phyloP scores from a whole-genome alignment of 2,329 filamentous ascomycete genomes.

The Aspergillus sclerotialis region DNA sequence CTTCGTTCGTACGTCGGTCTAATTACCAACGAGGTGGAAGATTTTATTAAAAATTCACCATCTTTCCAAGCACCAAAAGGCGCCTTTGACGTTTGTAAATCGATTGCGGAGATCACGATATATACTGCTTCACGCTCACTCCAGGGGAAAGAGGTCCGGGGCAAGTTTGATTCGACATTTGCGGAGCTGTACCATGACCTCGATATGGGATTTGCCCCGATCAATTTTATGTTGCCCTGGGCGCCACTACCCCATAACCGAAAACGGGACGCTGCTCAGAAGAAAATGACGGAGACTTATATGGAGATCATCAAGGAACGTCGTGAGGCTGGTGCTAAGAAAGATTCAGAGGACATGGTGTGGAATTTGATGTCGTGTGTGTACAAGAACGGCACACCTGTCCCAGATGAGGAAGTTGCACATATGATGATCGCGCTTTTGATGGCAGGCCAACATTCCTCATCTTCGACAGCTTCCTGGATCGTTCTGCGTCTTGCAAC shows the following conservation, averaged over 20 bases:
- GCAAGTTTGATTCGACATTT: conserved; percentile 71
- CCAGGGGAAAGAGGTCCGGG: conserved; percentile 76
- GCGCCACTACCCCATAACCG: conserved; percentile 83
- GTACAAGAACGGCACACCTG: conserved; percentile 72
- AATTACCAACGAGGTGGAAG: conserved; percentile 66
- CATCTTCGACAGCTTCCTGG: conserved; percentile 77
- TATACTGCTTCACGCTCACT: conserved; percentile 82
- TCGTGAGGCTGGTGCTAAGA: conserved; percentile 46
- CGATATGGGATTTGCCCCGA: conserved; percentile 80
- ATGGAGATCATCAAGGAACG: conserved; percentile 73
- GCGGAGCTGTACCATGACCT: conserved; percentile 80
- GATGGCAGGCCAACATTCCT: conserved; percentile 88
- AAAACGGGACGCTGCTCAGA: conserved; percentile 70
- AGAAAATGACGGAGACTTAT: conserved; percentile 74
- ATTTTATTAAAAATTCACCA: conserved; percentile 63
- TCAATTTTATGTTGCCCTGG: conserved; percentile 90
- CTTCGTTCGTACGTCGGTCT: conserved; percentile 67
- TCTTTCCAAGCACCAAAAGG: conserved; percentile 63
- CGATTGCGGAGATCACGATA: conserved; percentile 80
- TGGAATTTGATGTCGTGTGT: conserved; percentile 79
- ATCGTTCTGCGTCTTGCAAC: conserved; percentile 75
- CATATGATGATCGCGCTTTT: conserved; percentile 92
- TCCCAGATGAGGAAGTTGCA: conserved; percentile 80
- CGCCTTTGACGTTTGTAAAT: conserved; percentile 63
- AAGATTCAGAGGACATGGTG: conserved; percentile 69